Conservation (phyloP, 2,329 filamentous ascomycete species). For the Fusarium buharicum region DNA sequence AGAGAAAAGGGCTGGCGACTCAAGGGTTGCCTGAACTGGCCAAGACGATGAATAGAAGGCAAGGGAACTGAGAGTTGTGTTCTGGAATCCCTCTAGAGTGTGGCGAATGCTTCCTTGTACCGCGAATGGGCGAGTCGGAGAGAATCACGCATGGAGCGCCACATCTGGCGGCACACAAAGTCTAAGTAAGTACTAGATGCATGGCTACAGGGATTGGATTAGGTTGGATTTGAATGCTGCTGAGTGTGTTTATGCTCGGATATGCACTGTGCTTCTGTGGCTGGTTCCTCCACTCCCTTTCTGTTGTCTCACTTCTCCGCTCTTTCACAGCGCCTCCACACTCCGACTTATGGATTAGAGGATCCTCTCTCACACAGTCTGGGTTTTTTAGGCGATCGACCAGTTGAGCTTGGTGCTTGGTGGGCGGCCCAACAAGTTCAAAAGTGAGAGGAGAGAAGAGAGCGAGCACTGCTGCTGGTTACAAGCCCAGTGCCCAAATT, state of each 20-base stretch:
- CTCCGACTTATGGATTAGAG: slow-evolving; percentile 29
- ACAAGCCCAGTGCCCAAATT: slow-evolving; percentile 50
- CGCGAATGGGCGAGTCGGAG: slow-evolving; percentile 30
- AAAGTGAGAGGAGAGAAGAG: slow-evolving; percentile 17
- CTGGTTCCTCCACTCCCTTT: slow-evolving; percentile 29
- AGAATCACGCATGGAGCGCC: slow-evolving; percentile 32
- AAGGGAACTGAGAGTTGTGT: slow-evolving; percentile 30
- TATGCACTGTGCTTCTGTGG: slow-evolving; percentile 32
- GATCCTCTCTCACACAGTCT: slow-evolving; percentile 39
- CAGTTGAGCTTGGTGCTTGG: slow-evolving; percentile 45
- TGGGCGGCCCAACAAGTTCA: slow-evolving; percentile 48
- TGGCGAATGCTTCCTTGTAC: slow-evolving; percentile 36
- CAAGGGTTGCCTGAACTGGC: slow-evolving; percentile 15
- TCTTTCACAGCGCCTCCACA: slow-evolving; percentile 40
- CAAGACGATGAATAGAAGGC: slow-evolving; percentile 12
- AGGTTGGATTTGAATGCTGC: too few relatives aligned
- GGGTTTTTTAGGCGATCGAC: slow-evolving; percentile 41
- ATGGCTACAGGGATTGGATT: too few relatives aligned
- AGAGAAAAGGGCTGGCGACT: slow-evolving; percentile 21
- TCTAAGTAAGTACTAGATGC: too few relatives aligned
- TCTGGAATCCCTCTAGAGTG: slow-evolving; percentile 39
- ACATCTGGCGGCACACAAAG: slow-evolving; percentile 20
- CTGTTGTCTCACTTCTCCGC: slow-evolving; percentile 43
- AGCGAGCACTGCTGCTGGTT: slow-evolving; percentile 38
- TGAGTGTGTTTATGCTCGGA: neutral